These are phyloP conservation scores for Ceratobasidium sp. DNA, from an alignment of 1,284 basidiomycete species.

Conservation along the genomic window DNA sequence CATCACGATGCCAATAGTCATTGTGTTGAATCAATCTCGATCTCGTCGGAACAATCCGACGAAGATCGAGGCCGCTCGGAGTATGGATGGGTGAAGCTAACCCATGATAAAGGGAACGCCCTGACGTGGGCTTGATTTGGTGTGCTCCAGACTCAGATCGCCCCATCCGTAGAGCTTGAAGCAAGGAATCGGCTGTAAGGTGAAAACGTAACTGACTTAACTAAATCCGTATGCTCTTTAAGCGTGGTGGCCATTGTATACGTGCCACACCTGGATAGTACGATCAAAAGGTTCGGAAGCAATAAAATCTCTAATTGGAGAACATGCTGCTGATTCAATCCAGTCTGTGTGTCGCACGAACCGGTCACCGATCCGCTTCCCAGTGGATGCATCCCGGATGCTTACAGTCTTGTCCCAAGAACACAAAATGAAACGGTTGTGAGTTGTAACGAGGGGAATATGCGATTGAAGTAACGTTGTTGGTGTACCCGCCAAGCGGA, in stretches of 20 bases:
- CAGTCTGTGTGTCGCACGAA: too few relatives aligned
- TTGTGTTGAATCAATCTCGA: neutral
- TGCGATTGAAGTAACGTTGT: neutral
- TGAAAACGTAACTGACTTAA: too few relatives aligned
- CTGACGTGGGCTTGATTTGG: neutral
- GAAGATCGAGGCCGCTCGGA: neutral
- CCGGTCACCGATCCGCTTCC: too few relatives aligned
- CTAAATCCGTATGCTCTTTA: too few relatives aligned
- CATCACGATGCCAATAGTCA: neutral
- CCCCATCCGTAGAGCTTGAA: too few relatives aligned
- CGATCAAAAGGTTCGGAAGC: neutral
- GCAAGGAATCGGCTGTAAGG: too few relatives aligned
- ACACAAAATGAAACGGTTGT: too few relatives aligned
- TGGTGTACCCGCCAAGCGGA: neutral
- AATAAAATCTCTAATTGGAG: neutral
- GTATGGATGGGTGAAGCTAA: neutral
- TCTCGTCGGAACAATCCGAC: neutral
- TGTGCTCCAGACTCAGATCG: neutral
- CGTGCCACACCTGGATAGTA: neutral
- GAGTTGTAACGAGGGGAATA: too few relatives aligned
- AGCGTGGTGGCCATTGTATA: too few relatives aligned
- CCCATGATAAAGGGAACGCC: neutral
- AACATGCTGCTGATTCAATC: too few relatives aligned
- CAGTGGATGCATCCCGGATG: too few relatives aligned
- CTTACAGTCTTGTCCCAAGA: too few relatives aligned